Base-by-base conservation (phyloP, 768 basidiomycete genomes). In the Termitomyces sp. region DNA sequence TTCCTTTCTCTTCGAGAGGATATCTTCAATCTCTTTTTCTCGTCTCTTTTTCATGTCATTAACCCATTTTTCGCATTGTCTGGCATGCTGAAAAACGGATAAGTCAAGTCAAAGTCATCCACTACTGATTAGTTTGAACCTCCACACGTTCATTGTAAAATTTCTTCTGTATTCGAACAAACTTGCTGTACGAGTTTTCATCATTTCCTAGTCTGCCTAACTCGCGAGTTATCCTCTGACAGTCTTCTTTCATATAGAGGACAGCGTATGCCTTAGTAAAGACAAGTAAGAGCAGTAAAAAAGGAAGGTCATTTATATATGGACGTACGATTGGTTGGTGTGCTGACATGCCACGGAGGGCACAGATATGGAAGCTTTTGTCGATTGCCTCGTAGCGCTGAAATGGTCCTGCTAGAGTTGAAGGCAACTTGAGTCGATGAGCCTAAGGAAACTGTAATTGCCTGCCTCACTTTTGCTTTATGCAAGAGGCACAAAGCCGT, bases 401-500 rank as follows among this genome's bases (percentile, higher is more conserved):
- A 53, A 42, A 53, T 13, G n/a, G 52, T 53, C 26, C 38, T 53
- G n/a, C 40, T n/a, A 4, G 40, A 8, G 12, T 26, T 13, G 6
- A n/a, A 26, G 24, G 24, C 18, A 42, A 26, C 8, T 4, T 53
- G 22, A 54, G 10, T 10, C 32, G 24, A 18, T 8, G n/a, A 33
- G 20, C 7, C 24, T 3, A 8, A 54, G n/a, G 8, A 1, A 30
- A 33, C 18, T 22, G 4, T 3, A 10, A 45, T 18, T 5, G n/a
- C 2, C 30, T 5, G n/a, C 2, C 30, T 43, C 38, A 50, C 47
- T 10, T 36, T 30, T 20, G 33, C 45, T 42, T 49, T 5, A 56
- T 33, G 24, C 56, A 54, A 42, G 22, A 4, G 28, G 1, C 28
- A 53, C 68, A 69, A n/a, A 65, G 35, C 3, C 65, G 63, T 12